Conservation (phyloP, 768 basidiomycete species). For the Termitomyces sp. region DNA sequence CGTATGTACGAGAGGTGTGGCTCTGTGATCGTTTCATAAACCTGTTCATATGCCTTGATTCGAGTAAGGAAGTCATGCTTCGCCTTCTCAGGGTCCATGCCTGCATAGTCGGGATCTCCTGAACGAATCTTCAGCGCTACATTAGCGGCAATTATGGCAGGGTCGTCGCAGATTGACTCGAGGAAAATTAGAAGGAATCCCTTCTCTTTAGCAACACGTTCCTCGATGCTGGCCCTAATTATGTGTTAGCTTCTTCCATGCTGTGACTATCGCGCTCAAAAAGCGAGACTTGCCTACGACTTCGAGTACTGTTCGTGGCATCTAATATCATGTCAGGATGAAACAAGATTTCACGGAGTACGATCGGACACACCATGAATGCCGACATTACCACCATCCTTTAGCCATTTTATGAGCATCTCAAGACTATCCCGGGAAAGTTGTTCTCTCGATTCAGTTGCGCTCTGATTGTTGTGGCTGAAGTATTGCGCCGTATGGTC, state of each 20-base stretch:
- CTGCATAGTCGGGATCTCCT: conserved; percentile 97
- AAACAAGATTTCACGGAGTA: neutral
- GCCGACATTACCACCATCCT: conserved; percentile 93
- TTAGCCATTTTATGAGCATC: conserved; percentile 92
- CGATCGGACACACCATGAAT: conserved; percentile 71
- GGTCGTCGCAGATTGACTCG: conserved; percentile 93
- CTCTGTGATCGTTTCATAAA: conserved; percentile 94
- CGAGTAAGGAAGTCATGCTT: conserved; percentile 86
- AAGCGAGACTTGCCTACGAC: conserved; percentile 49
- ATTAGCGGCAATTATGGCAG: conserved; percentile 90
- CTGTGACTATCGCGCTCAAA: neutral
- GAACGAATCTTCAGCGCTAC: conserved; percentile 93
- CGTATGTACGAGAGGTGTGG: conserved; percentile 85
- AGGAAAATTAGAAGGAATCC: conserved; percentile 89
- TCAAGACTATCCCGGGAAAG: conserved; percentile 91
- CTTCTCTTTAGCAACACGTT: conserved; percentile 80
- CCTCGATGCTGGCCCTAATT: conserved; percentile 73
- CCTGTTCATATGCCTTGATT: conserved; percentile 89
- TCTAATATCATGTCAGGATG: conserved; percentile 41
- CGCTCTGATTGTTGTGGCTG: conserved; percentile 78
- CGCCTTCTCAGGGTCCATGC: conserved; percentile 79
- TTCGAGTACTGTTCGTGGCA: conserved; percentile 89
- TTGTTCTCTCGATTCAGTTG: conserved; percentile 69
- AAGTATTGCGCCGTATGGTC: conserved; percentile 92
- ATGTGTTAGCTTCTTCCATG: neutral